Conservation (phyloP, 352 stramenopile species). For the Phytophthora pisi region DNA sequence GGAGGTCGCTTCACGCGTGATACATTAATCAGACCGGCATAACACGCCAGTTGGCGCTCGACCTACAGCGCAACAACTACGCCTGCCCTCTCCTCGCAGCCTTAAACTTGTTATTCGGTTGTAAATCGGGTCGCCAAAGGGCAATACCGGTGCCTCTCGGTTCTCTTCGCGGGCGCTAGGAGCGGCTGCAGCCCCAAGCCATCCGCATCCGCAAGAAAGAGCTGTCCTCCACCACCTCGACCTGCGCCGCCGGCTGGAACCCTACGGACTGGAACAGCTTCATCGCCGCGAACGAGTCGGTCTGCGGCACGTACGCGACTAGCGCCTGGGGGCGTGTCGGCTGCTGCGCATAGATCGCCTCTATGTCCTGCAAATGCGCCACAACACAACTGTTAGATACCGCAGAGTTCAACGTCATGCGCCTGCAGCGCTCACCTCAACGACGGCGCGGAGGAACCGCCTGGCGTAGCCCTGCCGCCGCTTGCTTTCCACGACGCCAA, state of each 20-base stretch:
- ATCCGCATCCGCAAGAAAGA: conserved; percentile 32
- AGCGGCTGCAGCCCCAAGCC: conserved; percentile 28
- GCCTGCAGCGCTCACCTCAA: conserved; percentile 43
- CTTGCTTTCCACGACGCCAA: conserved; percentile 64
- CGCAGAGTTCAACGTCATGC: too few relatives aligned
- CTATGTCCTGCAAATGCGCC: conserved; percentile 51
- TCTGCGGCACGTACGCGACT: neutral
- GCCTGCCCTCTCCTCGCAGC: neutral
- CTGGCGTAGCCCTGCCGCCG: conserved; percentile 57
- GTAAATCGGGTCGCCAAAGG: neutral
- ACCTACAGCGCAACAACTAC: neutral
- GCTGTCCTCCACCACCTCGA: conserved; percentile 32
- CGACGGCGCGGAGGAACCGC: conserved; percentile 50
- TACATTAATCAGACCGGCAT: conserved; percentile 2
- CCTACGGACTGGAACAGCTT: conserved; percentile 42
- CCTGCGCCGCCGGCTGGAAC: conserved; percentile 50
- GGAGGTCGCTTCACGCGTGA: neutral
- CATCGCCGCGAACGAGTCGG: neutral
- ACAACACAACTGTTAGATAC: too few relatives aligned
- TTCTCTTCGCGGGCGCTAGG: neutral
- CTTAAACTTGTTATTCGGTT: neutral
- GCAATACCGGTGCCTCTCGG: neutral
- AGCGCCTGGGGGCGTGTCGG: conserved; percentile 9
- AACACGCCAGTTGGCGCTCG: neutral
- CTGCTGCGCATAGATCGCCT: conserved; percentile 43